phyloP scores from a whole-genome alignment of 257 asterid species.

The Ligustrum vulgare region DNA sequence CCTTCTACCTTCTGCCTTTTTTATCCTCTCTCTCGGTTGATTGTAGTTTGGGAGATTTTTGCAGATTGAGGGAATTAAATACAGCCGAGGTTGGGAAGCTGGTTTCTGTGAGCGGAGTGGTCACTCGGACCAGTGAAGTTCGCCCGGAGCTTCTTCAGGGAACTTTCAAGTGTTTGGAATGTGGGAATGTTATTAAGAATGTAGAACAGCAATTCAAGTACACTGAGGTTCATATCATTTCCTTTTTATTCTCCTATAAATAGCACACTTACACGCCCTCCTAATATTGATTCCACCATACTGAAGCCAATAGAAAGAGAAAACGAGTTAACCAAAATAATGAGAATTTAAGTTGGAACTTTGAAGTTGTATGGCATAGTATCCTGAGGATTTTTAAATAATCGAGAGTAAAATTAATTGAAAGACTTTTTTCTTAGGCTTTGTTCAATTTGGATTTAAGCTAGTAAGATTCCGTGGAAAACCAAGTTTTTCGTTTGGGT shows the following conservation, averaged over 20 bases:
- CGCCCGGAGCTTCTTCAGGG: constrained; percentile 94
- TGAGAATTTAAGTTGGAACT: background rate
- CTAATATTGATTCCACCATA: background rate
- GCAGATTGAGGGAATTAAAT: constrained; percentile 75
- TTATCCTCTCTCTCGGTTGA: background rate
- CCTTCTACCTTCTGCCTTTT: background rate
- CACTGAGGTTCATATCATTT: constrained; percentile 64
- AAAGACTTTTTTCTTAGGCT: background rate
- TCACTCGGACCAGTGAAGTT: constrained; percentile 94
- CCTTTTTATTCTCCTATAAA: background rate
- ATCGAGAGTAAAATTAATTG: background rate
- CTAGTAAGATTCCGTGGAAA: background rate
- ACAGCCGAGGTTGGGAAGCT: constrained; percentile 87
- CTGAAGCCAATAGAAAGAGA: background rate
- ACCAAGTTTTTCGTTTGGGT: background rate
- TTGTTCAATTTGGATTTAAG: background rate
- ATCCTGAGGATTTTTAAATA: background rate
- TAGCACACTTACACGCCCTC: background rate
- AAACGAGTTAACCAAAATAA: background rate
- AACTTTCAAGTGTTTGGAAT: constrained; percentile 89
- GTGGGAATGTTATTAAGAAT: constrained; percentile 66
- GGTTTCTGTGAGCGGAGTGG: constrained; percentile 92
- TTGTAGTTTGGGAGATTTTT: background rate
- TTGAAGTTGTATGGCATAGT: background rate
- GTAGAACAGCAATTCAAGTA: constrained; percentile 95